These are phyloP conservation scores for Ascochyta pisi DNA, from an alignment of 2,329 filamentous ascomycete species.

Conservation along the genomic window DNA sequence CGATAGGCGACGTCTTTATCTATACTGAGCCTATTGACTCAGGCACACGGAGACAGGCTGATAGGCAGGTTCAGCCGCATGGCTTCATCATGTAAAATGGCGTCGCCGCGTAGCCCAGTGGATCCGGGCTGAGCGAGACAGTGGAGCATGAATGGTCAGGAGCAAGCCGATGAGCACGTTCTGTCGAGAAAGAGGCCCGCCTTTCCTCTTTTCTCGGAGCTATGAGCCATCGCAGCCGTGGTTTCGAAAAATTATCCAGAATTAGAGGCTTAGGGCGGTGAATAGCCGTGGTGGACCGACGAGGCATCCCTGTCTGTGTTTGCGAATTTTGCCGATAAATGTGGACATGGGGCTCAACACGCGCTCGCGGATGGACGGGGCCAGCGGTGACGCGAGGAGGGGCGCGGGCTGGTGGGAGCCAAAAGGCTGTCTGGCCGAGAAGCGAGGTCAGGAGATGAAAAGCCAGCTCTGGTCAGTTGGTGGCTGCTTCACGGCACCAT, in stretches of 20 bases:
- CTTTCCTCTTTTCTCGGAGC: conserved; percentile 8
- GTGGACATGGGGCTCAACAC: conserved; percentile 16
- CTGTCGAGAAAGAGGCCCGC: not conserved
- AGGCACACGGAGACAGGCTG: conserved; percentile 7
- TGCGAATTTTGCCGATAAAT: conserved; percentile 18
- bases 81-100: conserved; percentile 9
- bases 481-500: too few relatives aligned
- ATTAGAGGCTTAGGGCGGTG: conserved; percentile 9
- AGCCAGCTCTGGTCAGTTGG: too few relatives aligned
- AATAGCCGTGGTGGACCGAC: conserved; percentile 7
- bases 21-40: conserved; percentile 10
- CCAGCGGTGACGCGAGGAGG: not conserved
- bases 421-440: not conserved
- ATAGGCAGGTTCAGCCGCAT: conserved; percentile 5
- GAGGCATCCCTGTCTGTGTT: not conserved
- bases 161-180: not conserved
- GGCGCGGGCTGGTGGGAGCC: not conserved
- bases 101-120: conserved; percentile 14
- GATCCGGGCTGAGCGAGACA: not conserved
- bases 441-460: too few relatives aligned
- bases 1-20: conserved; percentile 1
- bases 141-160: conserved; percentile 7
- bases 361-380: not conserved
- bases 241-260: conserved; percentile 6
- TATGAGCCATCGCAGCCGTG: conserved; percentile 8